phyloP scores from a whole-genome alignment of 164 flowering plant species.

The Piper betle region DNA sequence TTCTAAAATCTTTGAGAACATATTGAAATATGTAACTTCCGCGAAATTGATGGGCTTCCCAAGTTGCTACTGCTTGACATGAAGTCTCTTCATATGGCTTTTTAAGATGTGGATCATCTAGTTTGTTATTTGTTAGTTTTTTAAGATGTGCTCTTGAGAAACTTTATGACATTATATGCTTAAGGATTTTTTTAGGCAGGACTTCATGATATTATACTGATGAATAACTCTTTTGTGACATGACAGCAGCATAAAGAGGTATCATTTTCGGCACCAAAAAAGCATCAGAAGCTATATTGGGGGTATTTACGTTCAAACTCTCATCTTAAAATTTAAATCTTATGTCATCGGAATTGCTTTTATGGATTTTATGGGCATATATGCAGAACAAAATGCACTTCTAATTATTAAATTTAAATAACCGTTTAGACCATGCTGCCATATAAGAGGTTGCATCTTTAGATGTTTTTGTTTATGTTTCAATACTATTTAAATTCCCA shows the following conservation, averaged over 20 bases:
- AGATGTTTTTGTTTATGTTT: too few relatives aligned
- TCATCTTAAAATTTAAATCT: not conserved
- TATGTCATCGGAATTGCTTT: too few relatives aligned
- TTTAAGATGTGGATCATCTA: too few relatives aligned
- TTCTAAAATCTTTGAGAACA: not conserved
- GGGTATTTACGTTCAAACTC: constrained; percentile 27
- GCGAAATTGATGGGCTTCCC: not conserved
- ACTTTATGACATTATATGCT: not conserved
- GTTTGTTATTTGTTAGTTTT: not conserved
- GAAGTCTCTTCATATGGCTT: not conserved
- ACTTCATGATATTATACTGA: not conserved
- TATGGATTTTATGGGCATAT: too few relatives aligned
- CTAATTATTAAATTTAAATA: too few relatives aligned
- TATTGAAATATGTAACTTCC: not conserved
- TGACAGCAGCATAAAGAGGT: constrained; percentile 14
- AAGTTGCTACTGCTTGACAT: not conserved
- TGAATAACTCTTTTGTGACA: not conserved
- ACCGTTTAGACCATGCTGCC: too few relatives aligned
- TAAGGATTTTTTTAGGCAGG: not conserved
- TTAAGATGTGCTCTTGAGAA: not conserved
- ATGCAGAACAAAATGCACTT: too few relatives aligned
- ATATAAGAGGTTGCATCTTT: too few relatives aligned
- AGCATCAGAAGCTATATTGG: constrained; percentile 51
- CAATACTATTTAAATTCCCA: too few relatives aligned
- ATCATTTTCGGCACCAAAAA: constrained; percentile 13